Conservation (phyloP, 495 filamentous ascomycete species). For the Parmelia sp. region DNA sequence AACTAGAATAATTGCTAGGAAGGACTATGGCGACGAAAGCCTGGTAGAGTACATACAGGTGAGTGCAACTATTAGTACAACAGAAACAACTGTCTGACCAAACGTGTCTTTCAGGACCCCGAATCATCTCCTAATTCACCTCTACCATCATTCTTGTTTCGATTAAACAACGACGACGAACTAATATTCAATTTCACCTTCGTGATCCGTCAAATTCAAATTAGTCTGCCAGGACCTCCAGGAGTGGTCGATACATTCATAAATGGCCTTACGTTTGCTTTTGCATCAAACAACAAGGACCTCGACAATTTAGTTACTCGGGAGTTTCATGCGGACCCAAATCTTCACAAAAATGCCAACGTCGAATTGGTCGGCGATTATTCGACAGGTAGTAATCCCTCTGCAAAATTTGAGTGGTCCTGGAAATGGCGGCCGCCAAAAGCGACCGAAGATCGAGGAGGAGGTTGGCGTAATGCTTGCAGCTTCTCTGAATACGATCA, state of each 20-base stretch:
- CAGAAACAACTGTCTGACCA: background rate
- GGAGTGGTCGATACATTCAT: conserved; percentile 63
- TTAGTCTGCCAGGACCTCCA: conserved; percentile 31
- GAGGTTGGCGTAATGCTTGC: conserved; percentile 92
- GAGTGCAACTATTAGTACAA: background rate
- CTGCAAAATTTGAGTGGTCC: conserved; percentile 87
- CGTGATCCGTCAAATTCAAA: conserved; percentile 63
- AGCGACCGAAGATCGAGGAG: conserved; percentile 70
- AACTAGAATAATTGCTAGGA: conserved; percentile 67
- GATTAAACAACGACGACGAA: conserved; percentile 84
- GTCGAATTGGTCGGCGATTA: conserved; percentile 88
- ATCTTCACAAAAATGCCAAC: conserved; percentile 94
- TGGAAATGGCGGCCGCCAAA: conserved; percentile 97
- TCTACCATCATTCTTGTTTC: conserved; percentile 72
- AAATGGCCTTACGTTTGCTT: conserved; percentile 86
- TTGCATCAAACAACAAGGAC: conserved; percentile 75
- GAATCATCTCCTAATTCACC: conserved; percentile 53
- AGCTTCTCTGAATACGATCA: conserved; percentile 97
- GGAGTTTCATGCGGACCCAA: conserved; percentile 95
- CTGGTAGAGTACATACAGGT: conserved; percentile 92
- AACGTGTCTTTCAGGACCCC: conserved; percentile 56
- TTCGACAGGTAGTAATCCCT: conserved; percentile 68
- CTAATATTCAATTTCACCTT: conserved; percentile 89
- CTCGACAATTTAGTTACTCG: conserved; percentile 88
- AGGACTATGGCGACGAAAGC: conserved; percentile 64